These are phyloP conservation scores for Tagetes erecta DNA, from an alignment of 129 eudicot genomes.

Conservation along the genomic window DNA sequence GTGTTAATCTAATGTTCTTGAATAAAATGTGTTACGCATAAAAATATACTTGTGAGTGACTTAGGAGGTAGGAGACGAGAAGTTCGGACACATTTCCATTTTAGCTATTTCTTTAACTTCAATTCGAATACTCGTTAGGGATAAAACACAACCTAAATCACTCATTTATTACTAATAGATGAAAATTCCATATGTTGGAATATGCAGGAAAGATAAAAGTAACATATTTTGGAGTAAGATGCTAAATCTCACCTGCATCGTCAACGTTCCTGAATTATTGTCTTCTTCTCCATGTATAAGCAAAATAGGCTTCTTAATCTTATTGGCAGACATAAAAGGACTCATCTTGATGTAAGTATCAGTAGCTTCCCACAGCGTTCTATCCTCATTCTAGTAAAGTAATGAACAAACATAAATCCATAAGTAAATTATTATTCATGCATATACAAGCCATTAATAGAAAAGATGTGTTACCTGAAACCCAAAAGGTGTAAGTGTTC, in stretches of 20 bases:
- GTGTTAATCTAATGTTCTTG: neutral
- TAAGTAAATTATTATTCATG: neutral
- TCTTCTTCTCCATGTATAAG: constrained; percentile 98
- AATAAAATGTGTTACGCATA: neutral
- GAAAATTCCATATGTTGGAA: neutral
- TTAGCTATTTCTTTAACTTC: neutral
- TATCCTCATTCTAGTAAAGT: constrained; percentile 67
- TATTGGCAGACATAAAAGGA: constrained; percentile 88
- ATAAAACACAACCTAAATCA: no score
- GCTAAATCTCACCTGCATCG: constrained; percentile 74
- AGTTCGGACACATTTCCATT: neutral
- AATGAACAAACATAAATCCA: constrained; percentile 8
- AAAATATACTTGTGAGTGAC: neutral
- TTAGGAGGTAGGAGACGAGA: no score
- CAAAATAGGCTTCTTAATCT: constrained; percentile 90
- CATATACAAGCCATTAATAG: neutral
- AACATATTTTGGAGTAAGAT: neutral
- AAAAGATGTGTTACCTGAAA: constrained; percentile 63
- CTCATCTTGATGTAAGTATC: constrained; percentile 85
- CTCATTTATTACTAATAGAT: neutral
- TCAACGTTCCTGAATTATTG: constrained; percentile 89
- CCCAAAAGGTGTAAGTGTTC: constrained; percentile 97
- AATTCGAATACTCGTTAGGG: neutral
- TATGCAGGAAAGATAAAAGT: neutral
- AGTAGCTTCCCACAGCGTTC: constrained; percentile 98